Percentiles rank a stretch among this genome's conserved stretches.
Evolutionary conservation across 2,329 filamentous ascomycete genomes (phyloP).

Genomic region (Penicillium palitans): DNA sequence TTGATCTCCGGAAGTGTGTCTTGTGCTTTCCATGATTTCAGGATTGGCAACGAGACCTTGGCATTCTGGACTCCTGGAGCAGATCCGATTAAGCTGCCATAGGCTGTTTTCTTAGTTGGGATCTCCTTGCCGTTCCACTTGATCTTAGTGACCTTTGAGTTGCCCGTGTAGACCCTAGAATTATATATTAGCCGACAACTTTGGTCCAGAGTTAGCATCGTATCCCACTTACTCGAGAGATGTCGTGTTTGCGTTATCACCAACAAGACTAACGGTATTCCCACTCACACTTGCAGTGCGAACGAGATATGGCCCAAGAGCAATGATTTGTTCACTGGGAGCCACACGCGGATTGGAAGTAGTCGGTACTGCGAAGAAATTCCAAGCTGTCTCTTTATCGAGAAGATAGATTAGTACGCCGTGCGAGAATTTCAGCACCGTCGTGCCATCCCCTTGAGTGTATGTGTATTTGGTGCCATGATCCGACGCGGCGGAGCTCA

Average conservation of each 20-base stretch:
- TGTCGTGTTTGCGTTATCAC: conserved; percentile 45
- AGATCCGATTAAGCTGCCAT: conserved; percentile 47
- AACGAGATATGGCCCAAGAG: conserved; percentile 49
- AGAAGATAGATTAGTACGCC: conserved; percentile 54
- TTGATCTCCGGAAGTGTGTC: conserved; percentile 53
- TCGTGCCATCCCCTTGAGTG: conserved; percentile 49
- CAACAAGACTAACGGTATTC: conserved; percentile 39
- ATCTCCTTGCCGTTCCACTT: conserved; percentile 50
- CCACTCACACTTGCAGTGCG: conserved; percentile 40
- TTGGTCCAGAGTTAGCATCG: too few species aligned
- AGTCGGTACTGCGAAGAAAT: conserved; percentile 56
- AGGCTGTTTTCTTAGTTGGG: conserved; percentile 41
- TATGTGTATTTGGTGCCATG: conserved; percentile 46
- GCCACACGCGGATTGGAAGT: conserved; percentile 48
- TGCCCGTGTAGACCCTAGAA: conserved; percentile 43
- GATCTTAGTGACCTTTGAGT: conserved; percentile 42
- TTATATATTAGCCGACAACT: not conserved
- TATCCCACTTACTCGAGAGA: conserved; percentile 37
- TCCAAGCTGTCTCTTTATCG: conserved; percentile 56
- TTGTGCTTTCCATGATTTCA: conserved; percentile 51
- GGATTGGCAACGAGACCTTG: conserved; percentile 45
- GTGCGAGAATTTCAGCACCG: conserved; percentile 52
- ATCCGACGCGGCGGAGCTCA: conserved; percentile 33
- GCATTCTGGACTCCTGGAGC: conserved; percentile 44
- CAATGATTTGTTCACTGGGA: conserved; percentile 50